Base-by-base conservation (phyloP, 345 rosid species). In the Stellera chamaejasme region DNA sequence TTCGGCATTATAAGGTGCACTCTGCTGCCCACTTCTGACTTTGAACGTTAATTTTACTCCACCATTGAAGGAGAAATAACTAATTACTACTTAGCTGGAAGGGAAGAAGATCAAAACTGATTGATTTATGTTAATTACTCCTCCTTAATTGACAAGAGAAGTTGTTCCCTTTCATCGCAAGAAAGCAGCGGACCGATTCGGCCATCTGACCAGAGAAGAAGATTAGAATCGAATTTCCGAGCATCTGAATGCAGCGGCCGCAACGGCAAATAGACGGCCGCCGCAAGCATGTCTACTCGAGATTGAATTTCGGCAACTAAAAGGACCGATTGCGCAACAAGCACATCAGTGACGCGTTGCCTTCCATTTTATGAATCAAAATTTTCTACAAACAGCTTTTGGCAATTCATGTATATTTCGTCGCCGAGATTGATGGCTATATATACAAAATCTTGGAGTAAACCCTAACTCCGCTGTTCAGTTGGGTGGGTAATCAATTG, bases 341-440 rank as follows among this genome's bases (percentile, higher is more conserved):
- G 73, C 76, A 56, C 67, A 61, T 61, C 79, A 68, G 75, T 50
- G 73, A 75, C 79, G 76, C 53, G 26, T 71, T 75, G 79, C 79
- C 79, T 50, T 64, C 9, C 3, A 32, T 1, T 36, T 16, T 11
- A 14, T 26, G 39, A 13, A n/a, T 39, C 59, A 55, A 55, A 42
- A 46, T 1, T 4, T 7, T 19, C 11, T 4, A 46, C 49, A 6
- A 46, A 46, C 1, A 32, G 39, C 39, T 32, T 32, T 8, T 19
- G 23, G 1, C 39, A 32, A 32, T 32, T 32, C 39, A 32, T 32
- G 9, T 32, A 8, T 32, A 1, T 32, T 32, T 32, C 39, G 5
- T 32, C 39, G 39, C 0, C 7, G 5, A 13, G 14, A 13, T 3
- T 15, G 3, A 13, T 23, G 15, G 12, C 10, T 48, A 13, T 48